Conservation (phyloP, 2,329 filamentous ascomycete genomes). For the Fusarium redolens region DNA sequence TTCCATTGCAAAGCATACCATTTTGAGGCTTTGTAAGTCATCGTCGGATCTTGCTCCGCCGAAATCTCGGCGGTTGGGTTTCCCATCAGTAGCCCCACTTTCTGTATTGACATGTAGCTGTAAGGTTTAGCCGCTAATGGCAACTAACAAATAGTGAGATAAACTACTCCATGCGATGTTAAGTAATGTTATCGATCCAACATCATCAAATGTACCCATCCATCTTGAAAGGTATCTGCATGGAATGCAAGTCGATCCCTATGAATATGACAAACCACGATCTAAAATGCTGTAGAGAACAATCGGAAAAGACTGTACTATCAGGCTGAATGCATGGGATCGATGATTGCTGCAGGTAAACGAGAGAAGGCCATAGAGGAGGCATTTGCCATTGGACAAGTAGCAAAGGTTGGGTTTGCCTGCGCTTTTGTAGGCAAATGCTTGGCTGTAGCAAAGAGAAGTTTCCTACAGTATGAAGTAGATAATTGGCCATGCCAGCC, state of each 20-base stretch:
- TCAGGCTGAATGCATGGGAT: background rate
- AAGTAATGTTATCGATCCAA: too few relatives aligned
- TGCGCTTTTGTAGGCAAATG: background rate
- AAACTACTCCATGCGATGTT: too few relatives aligned
- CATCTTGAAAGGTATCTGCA: too few relatives aligned
- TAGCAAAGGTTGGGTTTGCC: background rate
- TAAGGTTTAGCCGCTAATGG: too few relatives aligned
- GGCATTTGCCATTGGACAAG: background rate
- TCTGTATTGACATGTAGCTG: too few relatives aligned
- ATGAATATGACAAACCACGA: too few relatives aligned
- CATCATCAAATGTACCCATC: too few relatives aligned
- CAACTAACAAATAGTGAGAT: background rate
- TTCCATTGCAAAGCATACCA: background rate
- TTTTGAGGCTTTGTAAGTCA: conserved; percentile 26
- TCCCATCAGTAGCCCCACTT: background rate
- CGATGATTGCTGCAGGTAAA: background rate
- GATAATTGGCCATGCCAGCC: background rate
- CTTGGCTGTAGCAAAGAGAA: background rate
- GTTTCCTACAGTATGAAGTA: background rate
- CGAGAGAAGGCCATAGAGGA: background rate
- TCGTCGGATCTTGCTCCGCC: conserved; percentile 1
- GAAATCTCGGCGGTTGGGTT: conserved; percentile 6
- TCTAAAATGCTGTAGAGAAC: too few relatives aligned
- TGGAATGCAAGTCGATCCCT: too few relatives aligned
- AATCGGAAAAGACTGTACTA: too few relatives aligned